phyloP scores from a whole-genome alignment of 345 rosid genomes.

The Bruguiera gymnorhiza region DNA sequence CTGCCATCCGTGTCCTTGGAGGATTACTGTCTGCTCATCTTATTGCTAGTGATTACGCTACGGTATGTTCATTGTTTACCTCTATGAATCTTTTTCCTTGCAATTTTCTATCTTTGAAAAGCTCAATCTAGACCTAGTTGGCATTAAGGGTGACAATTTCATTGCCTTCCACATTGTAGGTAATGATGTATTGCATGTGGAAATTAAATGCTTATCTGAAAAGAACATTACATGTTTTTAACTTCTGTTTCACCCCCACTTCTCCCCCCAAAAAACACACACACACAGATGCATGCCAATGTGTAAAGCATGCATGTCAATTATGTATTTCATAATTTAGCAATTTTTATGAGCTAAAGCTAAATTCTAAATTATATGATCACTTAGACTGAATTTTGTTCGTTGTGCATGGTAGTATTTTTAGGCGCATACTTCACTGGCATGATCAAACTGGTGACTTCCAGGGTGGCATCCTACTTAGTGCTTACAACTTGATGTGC shows the following conservation, averaged over 20 bases:
- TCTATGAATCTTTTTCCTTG: conserved; percentile 2
- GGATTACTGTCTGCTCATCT: conserved; percentile 99
- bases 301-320: background rate
- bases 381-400: background rate
- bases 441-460: background rate
- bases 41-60: conserved; percentile 93
- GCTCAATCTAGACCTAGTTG: background rate
- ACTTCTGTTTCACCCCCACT: background rate
- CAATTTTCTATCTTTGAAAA: conserved; percentile 5
- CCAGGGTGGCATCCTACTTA: background rate
- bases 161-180: background rate
- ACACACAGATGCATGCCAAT: background rate
- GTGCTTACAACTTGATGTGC: background rate
- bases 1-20: conserved; percentile 86
- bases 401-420: background rate
- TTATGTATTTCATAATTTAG: no score
- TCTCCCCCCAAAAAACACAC: background rate
- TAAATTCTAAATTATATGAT: no score
- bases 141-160: background rate
- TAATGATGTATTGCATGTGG: background rate
- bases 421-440: background rate
- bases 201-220: background rate
- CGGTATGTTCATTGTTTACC: conserved; percentile 42
- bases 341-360: no score
- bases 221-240: background rate